A percentile compares a stretch with the other conserved stretches of the same genome.
Conservation (phyloP, 129 eudicot genomes). For the Flaveria linearis region DNA sequence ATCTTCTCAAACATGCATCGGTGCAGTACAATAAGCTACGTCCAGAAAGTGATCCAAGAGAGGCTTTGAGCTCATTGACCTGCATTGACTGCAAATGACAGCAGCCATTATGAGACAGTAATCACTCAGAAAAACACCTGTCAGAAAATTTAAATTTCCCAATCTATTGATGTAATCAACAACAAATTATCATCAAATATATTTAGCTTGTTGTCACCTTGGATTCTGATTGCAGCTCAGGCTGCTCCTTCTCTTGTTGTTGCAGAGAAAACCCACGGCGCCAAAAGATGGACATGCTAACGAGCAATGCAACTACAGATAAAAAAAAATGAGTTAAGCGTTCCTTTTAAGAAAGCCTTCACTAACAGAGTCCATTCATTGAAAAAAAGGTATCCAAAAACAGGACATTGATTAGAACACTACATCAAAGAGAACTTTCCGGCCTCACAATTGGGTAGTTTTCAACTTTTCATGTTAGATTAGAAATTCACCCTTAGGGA, state of each 20-base stretch:
- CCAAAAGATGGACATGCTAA: conserved; percentile 55
- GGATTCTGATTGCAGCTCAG: conserved; percentile 51
- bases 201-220: conserved; percentile 39
- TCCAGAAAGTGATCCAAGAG: conserved; percentile 73
- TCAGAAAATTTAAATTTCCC: not conserved
- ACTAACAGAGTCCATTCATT: conserved; percentile 10
- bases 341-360: not conserved
- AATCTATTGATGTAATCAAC: not conserved
- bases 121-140: not conserved
- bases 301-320: conserved; percentile 18
- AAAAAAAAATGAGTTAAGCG: not conserved
- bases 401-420: not conserved
- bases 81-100: conserved; percentile 32
- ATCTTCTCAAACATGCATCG: conserved; percentile 79
- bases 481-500: not conserved
- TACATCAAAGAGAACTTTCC: not conserved
- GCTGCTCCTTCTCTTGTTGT: conserved; percentile 43
- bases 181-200: not conserved
- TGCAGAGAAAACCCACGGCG: conserved; percentile 53
- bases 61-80: conserved; percentile 64
- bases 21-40: conserved; percentile 62
- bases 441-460: not conserved
- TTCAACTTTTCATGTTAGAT: not conserved
- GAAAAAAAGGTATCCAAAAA: not conserved
- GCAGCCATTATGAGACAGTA: not conserved